phyloP scores from a whole-genome alignment of 2,329 filamentous ascomycete species.

The Aspergillus eucalypticola region DNA sequence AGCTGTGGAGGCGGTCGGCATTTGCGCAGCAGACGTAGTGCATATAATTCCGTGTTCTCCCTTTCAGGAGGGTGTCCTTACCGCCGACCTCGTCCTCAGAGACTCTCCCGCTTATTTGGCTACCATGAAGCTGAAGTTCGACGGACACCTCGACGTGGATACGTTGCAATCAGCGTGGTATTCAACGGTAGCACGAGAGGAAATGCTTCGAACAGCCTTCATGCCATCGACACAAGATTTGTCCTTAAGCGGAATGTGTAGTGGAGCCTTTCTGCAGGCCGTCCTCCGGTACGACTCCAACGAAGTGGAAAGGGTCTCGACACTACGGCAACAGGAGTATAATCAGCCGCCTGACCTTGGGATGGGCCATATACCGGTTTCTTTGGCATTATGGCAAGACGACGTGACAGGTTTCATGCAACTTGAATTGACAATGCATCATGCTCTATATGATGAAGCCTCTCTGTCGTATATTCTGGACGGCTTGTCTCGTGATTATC shows the following conservation, averaged over 20 bases:
- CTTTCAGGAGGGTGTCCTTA: slow-evolving; percentile 10
- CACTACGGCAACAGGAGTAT: background rate
- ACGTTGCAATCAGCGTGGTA: background rate
- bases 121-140: background rate
- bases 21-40: background rate
- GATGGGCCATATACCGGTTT: slow-evolving; percentile 1
- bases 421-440: slow-evolving; percentile 4
- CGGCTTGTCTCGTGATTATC: background rate
- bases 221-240: background rate
- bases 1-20: background rate
- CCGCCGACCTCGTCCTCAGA: background rate
- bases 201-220: slow-evolving; percentile 12
- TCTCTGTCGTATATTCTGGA: slow-evolving; percentile 4
- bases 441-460: slow-evolving; percentile 10
- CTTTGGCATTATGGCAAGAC: background rate
- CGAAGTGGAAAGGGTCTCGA: slow-evolving; percentile 2
- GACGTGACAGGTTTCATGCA: background rate
- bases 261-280: slow-evolving; percentile 7
- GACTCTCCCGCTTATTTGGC: background rate
- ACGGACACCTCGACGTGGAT: background rate
- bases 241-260: background rate
- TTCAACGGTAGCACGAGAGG: background rate
- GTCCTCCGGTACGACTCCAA: background rate
- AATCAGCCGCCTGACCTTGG: background rate
- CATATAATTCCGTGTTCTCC: slow-evolving; percentile 5